Evolutionary conservation across 2,329 filamentous ascomycete species (phyloP), one percentile per base, ranked within the genome.

Genomic region (Aspergillus sp.): DNA sequence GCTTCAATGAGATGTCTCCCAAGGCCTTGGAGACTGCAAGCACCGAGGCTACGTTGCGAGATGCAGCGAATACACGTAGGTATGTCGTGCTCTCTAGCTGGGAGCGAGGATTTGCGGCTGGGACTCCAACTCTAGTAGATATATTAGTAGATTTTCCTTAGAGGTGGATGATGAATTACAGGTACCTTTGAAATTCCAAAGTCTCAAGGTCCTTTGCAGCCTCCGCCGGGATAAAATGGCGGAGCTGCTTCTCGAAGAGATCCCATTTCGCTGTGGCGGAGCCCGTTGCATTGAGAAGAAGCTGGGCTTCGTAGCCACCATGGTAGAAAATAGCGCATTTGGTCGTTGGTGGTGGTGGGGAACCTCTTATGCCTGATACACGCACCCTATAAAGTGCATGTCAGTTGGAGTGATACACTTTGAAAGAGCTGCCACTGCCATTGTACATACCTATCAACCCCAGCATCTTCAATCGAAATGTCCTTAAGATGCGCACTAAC

Each of bases 241-340:
- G 73, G 11, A 83, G 61, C 66, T 83, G 81, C 5, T 68, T 72
- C 61, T 84, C 80, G 22, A 79, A 70, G 0, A 83, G 67, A 37
- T 80, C 75, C 66, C 78, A 83, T 64, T 84, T 84, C 59, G 68
- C 61, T 0, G 78, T 80, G 1, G 70, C 80, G 60, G 83, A 83
- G 0, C 80, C 81, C 0, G 75, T 76, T 1, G 77, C 77, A 54
- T 82, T 81, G 27, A 78, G 27, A 0, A 80, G 64, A 4, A 79
- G 52, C 61, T 83, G 74, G 2, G 73, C 73, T 62, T 82, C 77
- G 57, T 75, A 83, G 0, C 81, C 81, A 8, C 76, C 80, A 7
- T 72, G 68, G 56, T 81, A 82, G 59, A 79, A 81, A n/a, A 82
- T 72, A n/a, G 80, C 80, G 7, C 80, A 71, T 61, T 83, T 83